Base-by-base conservation (phyloP, 139 green algal genomes). In the Chlorella sorokiniana region DNA sequence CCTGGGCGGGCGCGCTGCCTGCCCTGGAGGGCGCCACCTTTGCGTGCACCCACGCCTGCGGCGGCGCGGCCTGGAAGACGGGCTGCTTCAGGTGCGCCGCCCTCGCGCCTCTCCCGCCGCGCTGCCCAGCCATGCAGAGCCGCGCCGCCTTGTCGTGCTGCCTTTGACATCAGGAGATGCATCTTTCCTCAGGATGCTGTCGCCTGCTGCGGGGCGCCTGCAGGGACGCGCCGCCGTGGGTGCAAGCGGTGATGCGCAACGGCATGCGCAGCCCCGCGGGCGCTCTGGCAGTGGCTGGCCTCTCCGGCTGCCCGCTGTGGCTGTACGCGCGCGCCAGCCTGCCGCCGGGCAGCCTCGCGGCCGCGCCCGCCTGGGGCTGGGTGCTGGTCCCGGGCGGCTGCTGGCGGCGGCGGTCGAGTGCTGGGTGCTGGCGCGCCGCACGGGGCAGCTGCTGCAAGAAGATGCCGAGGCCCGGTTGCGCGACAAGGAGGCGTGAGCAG, bases 281-380 rank as follows among this genome's bases (percentile, higher is more conserved):
- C 22, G 40, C n/a, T 1, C 69, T 89, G 69, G 78, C 84, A 16
- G 42, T 93, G 5, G 48, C 40, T 2, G 89, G 89, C 0, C 88
- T 93, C 3, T 89, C 89, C 70, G 88, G 88, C 29, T 87, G 79
- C 63, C 89, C 89, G 8, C 63, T 93, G 41, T 92, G 88, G 88
- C 35, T 89, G 4, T 92, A 83, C 82, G 76, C 78, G 5, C 62
- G 59, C 27, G 69, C 68, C 81, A 81, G n/a, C 38, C 69, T 65
- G n/a, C 25, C 22, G 9, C 76, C 73, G 25, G 45, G 40, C 35
- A 45, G 18, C 20, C 45, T 69, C 9, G 52, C 56, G 40, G 61
- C 80, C 27, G 63, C 59, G 3, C 56, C 69, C 8, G 27, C 64
- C n/a, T 40, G 90, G 63, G 88, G 78, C 5, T 20, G 20, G 14